These are phyloP conservation scores for Ustilago curta DNA, from an alignment of 1,284 basidiomycete species.

Conservation along the genomic window DNA sequence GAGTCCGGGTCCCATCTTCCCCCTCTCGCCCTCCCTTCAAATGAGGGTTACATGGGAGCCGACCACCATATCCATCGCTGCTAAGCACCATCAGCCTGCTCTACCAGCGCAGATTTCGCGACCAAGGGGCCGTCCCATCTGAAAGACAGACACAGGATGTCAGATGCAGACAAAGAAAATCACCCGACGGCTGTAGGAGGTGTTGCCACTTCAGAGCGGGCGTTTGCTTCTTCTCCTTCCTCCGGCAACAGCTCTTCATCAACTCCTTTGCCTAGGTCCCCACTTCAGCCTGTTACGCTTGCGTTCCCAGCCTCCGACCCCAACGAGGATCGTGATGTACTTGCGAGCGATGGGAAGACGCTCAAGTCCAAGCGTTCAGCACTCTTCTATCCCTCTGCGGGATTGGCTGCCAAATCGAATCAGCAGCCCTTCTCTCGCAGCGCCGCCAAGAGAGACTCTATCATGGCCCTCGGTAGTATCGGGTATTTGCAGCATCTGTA, in stretches of 20 bases:
- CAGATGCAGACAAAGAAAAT: slow-evolving; percentile 37
- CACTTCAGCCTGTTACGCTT: slow-evolving; percentile 1
- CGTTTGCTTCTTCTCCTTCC: not conserved
- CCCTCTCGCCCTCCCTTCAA: too few species aligned
- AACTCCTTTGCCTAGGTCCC: not conserved
- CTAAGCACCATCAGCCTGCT: too few species aligned
- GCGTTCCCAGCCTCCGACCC: slow-evolving; percentile 36
- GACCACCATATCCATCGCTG: too few species aligned
- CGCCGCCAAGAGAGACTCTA: slow-evolving; percentile 56
- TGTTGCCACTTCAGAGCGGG: not conserved
- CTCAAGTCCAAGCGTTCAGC: slow-evolving; percentile 22
- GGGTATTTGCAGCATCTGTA: slow-evolving; percentile 59
- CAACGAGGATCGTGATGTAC: slow-evolving; percentile 33
- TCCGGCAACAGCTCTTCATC: not conserved
- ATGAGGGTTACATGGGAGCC: too few species aligned
- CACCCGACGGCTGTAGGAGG: not conserved
- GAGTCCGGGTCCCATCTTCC: too few species aligned
- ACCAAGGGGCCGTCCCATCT: not conserved
- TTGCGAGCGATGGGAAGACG: slow-evolving; percentile 37
- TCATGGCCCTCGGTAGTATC: slow-evolving; percentile 59
- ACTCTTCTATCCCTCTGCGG: slow-evolving; percentile 51
- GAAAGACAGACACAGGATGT: slow-evolving; percentile 3
- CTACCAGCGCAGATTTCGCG: not conserved
- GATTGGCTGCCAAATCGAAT: slow-evolving; percentile 47
- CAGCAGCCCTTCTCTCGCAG: slow-evolving; percentile 57